Base-by-base conservation (phyloP, 2,329 filamentous ascomycete species). In the Alternaria sp. region DNA sequence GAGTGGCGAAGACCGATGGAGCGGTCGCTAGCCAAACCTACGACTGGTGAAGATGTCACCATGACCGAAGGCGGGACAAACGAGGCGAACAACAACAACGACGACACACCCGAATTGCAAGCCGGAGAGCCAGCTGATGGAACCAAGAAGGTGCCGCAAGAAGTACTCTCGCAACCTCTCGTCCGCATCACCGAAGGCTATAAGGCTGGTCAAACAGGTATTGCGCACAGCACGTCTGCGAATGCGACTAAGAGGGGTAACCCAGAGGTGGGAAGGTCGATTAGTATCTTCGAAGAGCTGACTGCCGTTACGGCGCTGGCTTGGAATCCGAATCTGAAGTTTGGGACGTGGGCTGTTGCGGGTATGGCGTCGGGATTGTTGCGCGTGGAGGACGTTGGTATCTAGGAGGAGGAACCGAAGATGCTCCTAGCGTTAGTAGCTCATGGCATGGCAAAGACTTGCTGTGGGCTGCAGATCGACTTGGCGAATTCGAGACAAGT, bases 261-360 rank as follows among this genome's bases (percentile, higher is more conserved):
- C 11, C 67, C 62, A 4, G 75, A 80, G 25, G 68, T 68, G 2
- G 74, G 70, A 3, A 74, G 76, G 9, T 73, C 76, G 40, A 75
- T 81, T 15, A 83, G 82, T 0, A 76, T 85, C 5, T 83, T 81
- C 61, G 84, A 85, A 53, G 79, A 82, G 66, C 73, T 80, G 59
- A 81, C 80, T 11, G 80, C 80, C 2, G 73, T 85, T 6, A 83
- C 82, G 17, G 74, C 78, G 9, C 69, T 85, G 47, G 77, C 80
- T 13, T 86, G 84, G 84, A 86, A 86, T 69, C 82, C 82, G n/a
- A 86, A 85, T 69, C 28, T 82, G 21, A 78, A 75, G 45, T 82
- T 74, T 61, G 84, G 81, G 7, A 83, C 82, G 0, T 86, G 84
- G 84, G 84, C 84, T 7, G 82, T 83, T 6, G 84, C 84, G 17